These are phyloP conservation scores for Vigna nakashimae DNA, from an alignment of 306 rosid species.

Conservation along the genomic window DNA sequence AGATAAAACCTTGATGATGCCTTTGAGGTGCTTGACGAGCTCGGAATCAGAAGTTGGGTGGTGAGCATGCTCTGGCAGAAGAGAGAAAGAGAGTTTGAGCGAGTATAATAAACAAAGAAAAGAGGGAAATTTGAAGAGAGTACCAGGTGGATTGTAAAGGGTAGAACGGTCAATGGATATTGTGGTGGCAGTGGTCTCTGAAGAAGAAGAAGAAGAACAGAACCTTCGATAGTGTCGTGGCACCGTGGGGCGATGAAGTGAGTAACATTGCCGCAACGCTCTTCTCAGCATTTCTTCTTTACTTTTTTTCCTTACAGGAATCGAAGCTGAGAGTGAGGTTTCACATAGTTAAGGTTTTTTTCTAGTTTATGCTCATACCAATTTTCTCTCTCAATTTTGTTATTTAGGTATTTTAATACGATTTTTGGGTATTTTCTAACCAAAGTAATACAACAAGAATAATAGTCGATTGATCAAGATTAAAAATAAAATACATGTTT, in stretches of 20 bases:
- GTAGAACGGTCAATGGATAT: conserved; percentile 60
- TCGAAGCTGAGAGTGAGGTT: background rate
- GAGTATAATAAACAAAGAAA: background rate
- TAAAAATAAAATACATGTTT: too few relatives aligned
- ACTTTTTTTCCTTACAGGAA: too few relatives aligned
- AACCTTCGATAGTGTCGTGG: background rate
- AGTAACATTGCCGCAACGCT: conserved; percentile 37
- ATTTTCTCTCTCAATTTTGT: background rate
- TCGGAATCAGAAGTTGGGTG: conserved; percentile 53
- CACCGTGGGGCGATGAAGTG: conserved; percentile 38
- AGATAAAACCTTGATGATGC: conserved; percentile 53
- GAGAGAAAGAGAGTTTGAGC: background rate
- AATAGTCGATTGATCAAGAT: background rate
- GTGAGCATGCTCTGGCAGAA: conserved; percentile 52
- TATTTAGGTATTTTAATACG: background rate
- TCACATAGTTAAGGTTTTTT: background rate
- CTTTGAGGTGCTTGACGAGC: conserved; percentile 62
- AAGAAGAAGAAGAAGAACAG: conserved; percentile 31
- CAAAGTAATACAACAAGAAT: background rate
- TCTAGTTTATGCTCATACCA: too few relatives aligned
- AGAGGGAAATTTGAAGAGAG: conserved; percentile 6
- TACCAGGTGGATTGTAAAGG: conserved; percentile 57
- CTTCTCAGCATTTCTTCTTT: conserved; percentile 43
- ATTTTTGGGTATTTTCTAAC: background rate
- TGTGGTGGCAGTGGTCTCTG: conserved; percentile 10